These are phyloP conservation scores for Claviceps spartinae DNA, from an alignment of 2,329 filamentous ascomycete species.

Conservation along the genomic window DNA sequence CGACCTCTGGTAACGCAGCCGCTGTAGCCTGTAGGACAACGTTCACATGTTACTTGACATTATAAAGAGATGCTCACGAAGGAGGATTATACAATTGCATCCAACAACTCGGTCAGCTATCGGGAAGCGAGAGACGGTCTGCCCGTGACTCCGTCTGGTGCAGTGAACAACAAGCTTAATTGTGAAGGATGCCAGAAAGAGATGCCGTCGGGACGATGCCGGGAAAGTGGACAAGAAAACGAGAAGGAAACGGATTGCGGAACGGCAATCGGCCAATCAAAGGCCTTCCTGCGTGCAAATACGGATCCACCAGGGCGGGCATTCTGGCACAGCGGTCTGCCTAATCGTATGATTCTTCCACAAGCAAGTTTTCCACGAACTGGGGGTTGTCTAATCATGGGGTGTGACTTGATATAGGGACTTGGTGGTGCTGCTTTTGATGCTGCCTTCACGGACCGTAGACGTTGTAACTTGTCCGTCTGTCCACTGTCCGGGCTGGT, in stretches of 20 bases:
- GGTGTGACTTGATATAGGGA: background rate
- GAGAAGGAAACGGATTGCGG: background rate
- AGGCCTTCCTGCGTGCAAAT: background rate
- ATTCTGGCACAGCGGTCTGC: conserved; percentile 2
- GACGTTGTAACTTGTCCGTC: conserved; percentile 2
- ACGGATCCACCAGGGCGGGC: conserved; percentile 1
- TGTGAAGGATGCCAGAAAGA: background rate
- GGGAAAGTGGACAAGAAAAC: background rate
- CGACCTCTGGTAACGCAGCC: no score
- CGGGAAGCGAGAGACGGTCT: no score
- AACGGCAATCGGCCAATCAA: background rate
- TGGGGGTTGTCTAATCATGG: background rate
- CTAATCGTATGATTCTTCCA: conserved; percentile 8
- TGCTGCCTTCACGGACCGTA: background rate
- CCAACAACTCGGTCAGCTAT: no score
- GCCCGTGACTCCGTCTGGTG: background rate
- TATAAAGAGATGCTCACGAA: no score
- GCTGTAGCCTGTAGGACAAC: no score
- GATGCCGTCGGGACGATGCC: background rate
- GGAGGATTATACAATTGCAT: no score
- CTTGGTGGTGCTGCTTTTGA: background rate
- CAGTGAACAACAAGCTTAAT: background rate
- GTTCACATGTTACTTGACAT: no score
- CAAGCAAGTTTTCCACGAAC: conserved; percentile 7
- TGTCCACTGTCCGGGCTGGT: background rate